phyloP scores from a whole-genome alignment of 345 rosid genomes.

The Populus alba region DNA sequence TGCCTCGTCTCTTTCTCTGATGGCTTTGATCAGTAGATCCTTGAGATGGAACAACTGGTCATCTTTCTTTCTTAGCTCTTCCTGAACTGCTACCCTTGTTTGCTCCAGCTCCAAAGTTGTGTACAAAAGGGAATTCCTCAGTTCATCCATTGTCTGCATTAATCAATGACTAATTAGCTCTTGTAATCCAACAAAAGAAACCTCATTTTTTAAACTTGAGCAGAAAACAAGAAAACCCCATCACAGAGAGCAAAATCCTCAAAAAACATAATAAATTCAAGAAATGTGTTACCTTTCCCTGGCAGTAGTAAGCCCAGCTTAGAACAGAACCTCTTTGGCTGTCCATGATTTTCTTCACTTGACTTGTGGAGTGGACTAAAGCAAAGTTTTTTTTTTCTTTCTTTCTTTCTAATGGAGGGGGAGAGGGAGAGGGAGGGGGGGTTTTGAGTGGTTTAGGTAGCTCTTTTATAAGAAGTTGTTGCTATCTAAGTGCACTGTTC shows the following conservation, averaged over 20 bases:
- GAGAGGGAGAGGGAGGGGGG: conserved; percentile 17
- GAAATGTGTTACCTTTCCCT: conserved; percentile 48
- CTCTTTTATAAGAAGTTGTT: conserved; percentile 31
- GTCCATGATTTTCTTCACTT: conserved; percentile 48
- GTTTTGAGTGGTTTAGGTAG: conserved; percentile 27
- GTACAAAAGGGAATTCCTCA: conserved; percentile 61
- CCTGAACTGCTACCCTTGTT: conserved; percentile 60
- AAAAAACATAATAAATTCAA: background rate
- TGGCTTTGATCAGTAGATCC: conserved; percentile 48
- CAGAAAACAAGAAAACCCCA: conserved; percentile 2
- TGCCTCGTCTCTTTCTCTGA: conserved; percentile 70
- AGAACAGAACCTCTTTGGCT: conserved; percentile 51
- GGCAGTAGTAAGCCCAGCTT: conserved; percentile 55
- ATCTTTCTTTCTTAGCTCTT: conserved; percentile 72
- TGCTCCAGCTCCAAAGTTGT: conserved; percentile 77
- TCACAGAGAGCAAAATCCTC: background rate
- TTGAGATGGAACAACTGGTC: conserved; percentile 57
- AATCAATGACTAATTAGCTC: conserved; percentile 1
- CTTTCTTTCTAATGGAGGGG: background rate
- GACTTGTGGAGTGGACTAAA: background rate
- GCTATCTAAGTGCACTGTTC: conserved; percentile 10
- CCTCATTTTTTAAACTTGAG: background rate
- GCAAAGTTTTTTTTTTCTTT: background rate
- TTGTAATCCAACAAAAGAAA: background rate
- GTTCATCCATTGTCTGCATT: conserved; percentile 66